Evolutionary conservation across 2,329 filamentous ascomycete species (phyloP), one percentile per base, ranked within the genome.

Genomic region (Lojkania enalia): DNA sequence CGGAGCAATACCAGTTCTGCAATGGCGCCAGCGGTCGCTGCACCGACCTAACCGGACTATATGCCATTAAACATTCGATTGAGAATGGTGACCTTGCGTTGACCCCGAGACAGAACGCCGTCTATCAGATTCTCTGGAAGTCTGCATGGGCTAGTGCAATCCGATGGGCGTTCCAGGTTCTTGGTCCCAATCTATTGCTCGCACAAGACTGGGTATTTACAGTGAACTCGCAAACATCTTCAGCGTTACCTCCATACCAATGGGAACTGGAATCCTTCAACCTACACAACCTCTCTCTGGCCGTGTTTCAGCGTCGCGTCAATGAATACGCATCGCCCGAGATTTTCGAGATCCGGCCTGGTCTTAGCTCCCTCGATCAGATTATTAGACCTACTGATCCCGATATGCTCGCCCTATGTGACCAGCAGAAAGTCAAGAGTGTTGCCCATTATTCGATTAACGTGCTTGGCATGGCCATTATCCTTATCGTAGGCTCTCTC

Each of bases 1-100:
- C 49, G 11, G 57, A 59, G 32, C 54, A 58, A 39, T 61, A 61
- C 32, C 50, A 59, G 21, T 49, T 58, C 21, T 61, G 57, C 42
- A 54, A 56, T 32, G 14, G 35, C 3, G 33, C 20, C 3, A 51
- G 38, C 7, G 14, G 35, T 2, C 25, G 43, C 20, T 59, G 55
- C 30, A 57, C 55, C 5, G 20, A 39, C 5, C 36, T 58, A 19
- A 49, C 46, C 5, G 55, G 55, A 3, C 44, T 59, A 1, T 57
- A 59, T 37, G 47, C 37, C 11, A 39, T 46, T 12, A 36, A 42
- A 9, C 7, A 47, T 4, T 31, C 46, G 2, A 23, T 58, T n/a
- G 35, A 52, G 0, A 32, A 36, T 11, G 44, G 42, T 20, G 49
- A 49, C 9, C 42, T 58, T 13, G 18, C 19, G 1, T 37, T 60